phyloP scores from a whole-genome alignment of 306 rosid genomes.

The Vigna mungo region DNA sequence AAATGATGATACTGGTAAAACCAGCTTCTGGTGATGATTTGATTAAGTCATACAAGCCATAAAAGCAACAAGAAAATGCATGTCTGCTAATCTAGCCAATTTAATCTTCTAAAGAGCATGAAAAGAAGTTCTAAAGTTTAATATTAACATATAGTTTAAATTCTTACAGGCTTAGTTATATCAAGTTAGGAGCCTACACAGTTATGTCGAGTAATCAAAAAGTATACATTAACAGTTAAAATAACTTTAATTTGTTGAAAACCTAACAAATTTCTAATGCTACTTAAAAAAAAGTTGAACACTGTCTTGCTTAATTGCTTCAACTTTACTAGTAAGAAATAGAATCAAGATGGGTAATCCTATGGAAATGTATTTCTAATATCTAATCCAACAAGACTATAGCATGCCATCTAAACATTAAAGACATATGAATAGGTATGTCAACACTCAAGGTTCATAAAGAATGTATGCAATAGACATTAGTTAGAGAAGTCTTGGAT shows the following conservation, averaged over 20 bases:
- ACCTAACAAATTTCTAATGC: neutral
- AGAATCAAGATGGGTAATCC: conserved; percentile 23
- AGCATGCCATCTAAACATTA: conserved; percentile 6
- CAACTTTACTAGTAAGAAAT: conserved; percentile 26
- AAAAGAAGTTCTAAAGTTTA: neutral
- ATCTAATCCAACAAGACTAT: neutral
- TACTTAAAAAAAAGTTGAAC: conserved; percentile 2
- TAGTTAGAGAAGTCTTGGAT: neutral
- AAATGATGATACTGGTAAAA: conserved; percentile 26
- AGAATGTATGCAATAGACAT: conserved; percentile 18
- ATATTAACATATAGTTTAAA: conserved; percentile 7
- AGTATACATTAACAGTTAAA: neutral
- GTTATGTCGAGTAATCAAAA: neutral
- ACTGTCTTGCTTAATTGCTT: neutral
- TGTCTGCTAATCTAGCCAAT: neutral
- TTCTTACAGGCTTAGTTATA: neutral
- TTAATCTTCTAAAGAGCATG: conserved; percentile 17
- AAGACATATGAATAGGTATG: neutral
- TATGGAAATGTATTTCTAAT: neutral
- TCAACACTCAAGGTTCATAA: conserved; percentile 9
- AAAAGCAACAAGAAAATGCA: conserved; percentile 14
- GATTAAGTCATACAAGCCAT: neutral
- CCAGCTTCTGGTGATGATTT: neutral
- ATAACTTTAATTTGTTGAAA: neutral
- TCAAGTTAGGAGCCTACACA: neutral